Evolutionary conservation across 2,329 filamentous ascomycete genomes (phyloP), one percentile per base, ranked within the genome.

Genomic region (Epichloe baconii): DNA sequence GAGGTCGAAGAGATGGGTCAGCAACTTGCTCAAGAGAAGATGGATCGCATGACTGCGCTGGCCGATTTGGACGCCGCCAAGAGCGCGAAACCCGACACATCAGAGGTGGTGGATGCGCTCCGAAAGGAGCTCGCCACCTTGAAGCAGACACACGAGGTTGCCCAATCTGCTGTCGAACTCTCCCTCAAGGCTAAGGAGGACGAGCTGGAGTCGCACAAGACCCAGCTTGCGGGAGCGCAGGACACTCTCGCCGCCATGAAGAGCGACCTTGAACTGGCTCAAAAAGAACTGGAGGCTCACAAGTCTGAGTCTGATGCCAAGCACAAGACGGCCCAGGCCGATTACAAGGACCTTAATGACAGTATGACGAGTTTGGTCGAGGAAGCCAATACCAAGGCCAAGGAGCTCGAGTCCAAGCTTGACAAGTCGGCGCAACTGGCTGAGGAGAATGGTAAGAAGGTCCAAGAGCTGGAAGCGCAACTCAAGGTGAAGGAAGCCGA

Each of bases 401-500:
- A 74, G 71, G 70, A 70, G 17, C 67, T 72, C 44, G 72, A 78
- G 62, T 67, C 71, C 51, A 70, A 74, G 66, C 66, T 77, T 44
- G 68, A 74, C 14, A 71, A 71, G 37, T 62, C 75, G 50, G 66
- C 65, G 12, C 63, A 67, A 56, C 68, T 73, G 60, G 64, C 76
- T 1, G 69, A 72, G 54, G 73, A 78, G 53, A 69, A 68, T 50
- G 68, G 69, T 55, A 73, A 68, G 64, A 73, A 69, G 64, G 60
- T 72, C 34, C 71, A 72, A 50, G 71, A 77, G 57, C 61, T 76
- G 60, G 70, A 75, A 57, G 75, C 77, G 37, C 76, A 76, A 60
- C 67, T 79, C 56, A 80, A 77, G 68, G 76, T 83, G 49, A 81
- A 78, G 68, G 78, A 83, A 42, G 79, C 79, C 41, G 79, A 83